Evolutionary conservation across 345 rosid genomes (phyloP), one percentile per base, ranked within the genome.

Genomic region (Eucalyptus tenuipes): DNA sequence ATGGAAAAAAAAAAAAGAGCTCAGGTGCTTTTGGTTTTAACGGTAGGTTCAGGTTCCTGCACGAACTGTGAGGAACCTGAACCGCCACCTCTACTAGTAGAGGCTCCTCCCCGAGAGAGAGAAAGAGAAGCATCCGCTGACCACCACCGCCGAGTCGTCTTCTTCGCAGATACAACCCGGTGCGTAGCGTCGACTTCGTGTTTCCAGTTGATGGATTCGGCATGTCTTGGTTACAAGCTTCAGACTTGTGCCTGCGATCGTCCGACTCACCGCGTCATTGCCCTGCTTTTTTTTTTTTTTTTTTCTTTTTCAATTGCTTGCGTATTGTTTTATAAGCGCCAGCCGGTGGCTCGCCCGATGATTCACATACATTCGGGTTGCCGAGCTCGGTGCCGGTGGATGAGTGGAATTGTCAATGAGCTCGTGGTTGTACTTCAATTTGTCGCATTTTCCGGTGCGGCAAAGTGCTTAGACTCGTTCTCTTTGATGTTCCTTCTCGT

Each of bases 201-300:
- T 40, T 75, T 75, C 47, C 82, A 11, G 82, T 40, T 6, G 82
- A 37, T 75, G 82, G 47, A 22, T 37, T 71, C 64, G 45, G 81
- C 13, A 2, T 18, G 81, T 20, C 47, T 75, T 20, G 45, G 0
- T 24, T 55, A 55, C 13, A 18, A 0, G 0, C n/a, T 75, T 75
- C 82, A 22, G 3, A 0, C 15, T 25, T n/a, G n/a, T n/a, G n/a
- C n/a, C n/a, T 20, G 29, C 42, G 29, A 37, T 75, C 82, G 47
- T n/a, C n/a, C n/a, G n/a, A n/a, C n/a, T 22, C 81, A 25, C 81
- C 13, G 40, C 4, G 81, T 37, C 4, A 17, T 33, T 75, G 27
- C 27, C 25, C 81, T 71, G 2, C 14, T 37, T 17, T 8, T 10
- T 7, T 24, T 10, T 11, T 10, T 24, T 25, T 57, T 55, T n/a